phyloP scores from a whole-genome alignment of 2,329 filamentous ascomycete genomes.

The Fusarium fracticaudum region DNA sequence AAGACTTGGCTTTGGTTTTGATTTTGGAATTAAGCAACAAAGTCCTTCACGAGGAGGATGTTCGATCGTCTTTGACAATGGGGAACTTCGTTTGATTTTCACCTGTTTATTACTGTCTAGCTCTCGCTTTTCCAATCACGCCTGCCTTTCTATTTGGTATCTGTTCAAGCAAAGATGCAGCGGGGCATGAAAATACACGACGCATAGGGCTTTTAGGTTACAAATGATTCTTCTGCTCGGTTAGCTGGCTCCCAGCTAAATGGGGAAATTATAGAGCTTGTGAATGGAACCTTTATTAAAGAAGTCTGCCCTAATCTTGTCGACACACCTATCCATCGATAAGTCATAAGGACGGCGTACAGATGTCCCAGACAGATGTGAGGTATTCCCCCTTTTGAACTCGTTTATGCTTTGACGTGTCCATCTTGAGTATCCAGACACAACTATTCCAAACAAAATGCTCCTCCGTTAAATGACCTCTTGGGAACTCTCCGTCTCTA shows the following conservation, averaged over 20 bases:
- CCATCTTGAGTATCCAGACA: background rate
- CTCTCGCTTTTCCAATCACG: slow-evolving; percentile 27
- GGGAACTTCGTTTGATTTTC: slow-evolving; percentile 12
- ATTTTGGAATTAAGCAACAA: slow-evolving; percentile 12
- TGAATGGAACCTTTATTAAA: background rate
- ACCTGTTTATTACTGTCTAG: background rate
- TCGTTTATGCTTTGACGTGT: background rate
- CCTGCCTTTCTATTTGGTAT: slow-evolving; percentile 24
- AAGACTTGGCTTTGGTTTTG: slow-evolving; percentile 16
- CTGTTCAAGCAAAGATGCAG: slow-evolving; percentile 29
- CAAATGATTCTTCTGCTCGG: background rate
- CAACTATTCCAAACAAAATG: background rate
- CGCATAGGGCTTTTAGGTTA: slow-evolving; percentile 20
- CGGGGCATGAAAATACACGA: slow-evolving; percentile 43
- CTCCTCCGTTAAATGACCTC: background rate
- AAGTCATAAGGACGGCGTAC: background rate
- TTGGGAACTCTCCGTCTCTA: slow-evolving; percentile 32
- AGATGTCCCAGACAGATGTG: background rate
- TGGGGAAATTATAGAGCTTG: slow-evolving; percentile 19
- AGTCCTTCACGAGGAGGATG: background rate
- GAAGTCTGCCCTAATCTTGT: background rate
- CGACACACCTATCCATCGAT: background rate
- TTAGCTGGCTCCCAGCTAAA: background rate
- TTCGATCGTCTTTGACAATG: slow-evolving; percentile 12
- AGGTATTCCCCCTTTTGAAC: background rate